These are phyloP conservation scores for Trypanosomatidae sp. DNA, from an alignment of 208 protist genomes.

Conservation along the genomic window DNA sequence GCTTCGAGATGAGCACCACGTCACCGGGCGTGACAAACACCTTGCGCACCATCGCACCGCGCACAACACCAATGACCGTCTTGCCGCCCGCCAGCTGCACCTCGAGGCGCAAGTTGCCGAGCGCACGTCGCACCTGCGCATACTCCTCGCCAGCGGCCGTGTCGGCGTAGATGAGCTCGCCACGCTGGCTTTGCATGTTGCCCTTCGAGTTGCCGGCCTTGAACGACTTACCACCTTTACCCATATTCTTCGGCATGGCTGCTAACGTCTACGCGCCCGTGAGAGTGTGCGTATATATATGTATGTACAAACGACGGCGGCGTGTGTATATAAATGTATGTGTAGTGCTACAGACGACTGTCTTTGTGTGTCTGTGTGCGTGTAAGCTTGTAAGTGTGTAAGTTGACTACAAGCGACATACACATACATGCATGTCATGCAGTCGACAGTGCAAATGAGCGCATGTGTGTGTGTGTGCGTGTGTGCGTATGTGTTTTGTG, in stretches of 20 bases:
- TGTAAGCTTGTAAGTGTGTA: background rate
- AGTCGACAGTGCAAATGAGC: background rate
- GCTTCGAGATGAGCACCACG: slow-evolving; percentile 69
- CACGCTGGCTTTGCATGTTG: slow-evolving; percentile 91
- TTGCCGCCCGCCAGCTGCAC: slow-evolving; percentile 69
- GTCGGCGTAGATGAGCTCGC: slow-evolving; percentile 90
- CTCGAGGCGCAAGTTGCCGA: slow-evolving; percentile 96
- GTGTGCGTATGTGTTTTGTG: background rate
- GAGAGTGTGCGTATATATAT: background rate
- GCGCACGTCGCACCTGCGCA: slow-evolving; percentile 92
- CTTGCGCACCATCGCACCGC: slow-evolving; percentile 79
- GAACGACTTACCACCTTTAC: slow-evolving; percentile 95
- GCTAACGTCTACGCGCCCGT: slow-evolving; percentile 2
- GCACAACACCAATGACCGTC: slow-evolving; percentile 67
- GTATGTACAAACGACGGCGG: background rate
- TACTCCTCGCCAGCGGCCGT: slow-evolving; percentile 98
- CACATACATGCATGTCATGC: background rate
- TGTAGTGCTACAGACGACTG: background rate
- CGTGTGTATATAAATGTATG: slow-evolving; percentile 1
- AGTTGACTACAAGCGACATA: background rate
- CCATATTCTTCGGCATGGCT: slow-evolving; percentile 90
- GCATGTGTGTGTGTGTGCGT: background rate
- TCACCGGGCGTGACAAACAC: slow-evolving; percentile 68
- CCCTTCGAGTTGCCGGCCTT: slow-evolving; percentile 91
- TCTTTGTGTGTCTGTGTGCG: background rate